Evolutionary conservation across 805 yeast species (phyloP).

Genomic region (Candida rishiriensis): DNA sequence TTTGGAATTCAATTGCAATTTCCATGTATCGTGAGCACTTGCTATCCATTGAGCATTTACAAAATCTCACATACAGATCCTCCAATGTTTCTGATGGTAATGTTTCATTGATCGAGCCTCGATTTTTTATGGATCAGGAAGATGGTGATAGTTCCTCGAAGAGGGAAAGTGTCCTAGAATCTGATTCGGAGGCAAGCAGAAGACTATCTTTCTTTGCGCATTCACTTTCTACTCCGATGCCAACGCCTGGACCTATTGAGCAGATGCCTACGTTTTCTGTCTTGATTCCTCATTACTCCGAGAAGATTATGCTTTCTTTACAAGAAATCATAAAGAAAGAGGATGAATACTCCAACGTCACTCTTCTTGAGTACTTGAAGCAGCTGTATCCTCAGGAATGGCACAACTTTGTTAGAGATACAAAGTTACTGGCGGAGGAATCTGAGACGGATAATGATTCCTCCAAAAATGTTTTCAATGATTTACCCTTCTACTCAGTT

Average conservation of each 20-base stretch:
- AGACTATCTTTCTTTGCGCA: constrained; percentile 88
- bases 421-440: constrained; percentile 50
- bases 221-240: constrained; percentile 80
- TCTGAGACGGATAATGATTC: constrained; percentile 10
- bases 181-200: constrained; percentile 74
- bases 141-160: constrained; percentile 48
- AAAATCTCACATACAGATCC: constrained; percentile 56
- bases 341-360: constrained; percentile 53
- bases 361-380: constrained; percentile 51
- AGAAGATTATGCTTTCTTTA: constrained; percentile 70
- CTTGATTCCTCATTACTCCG: constrained; percentile 81
- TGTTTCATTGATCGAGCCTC: constrained; percentile 58
- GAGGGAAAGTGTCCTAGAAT: constrained; percentile 47
- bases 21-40: constrained; percentile 81
- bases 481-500: constrained; percentile 62
- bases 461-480: constrained; percentile 31
- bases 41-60: constrained; percentile 67
- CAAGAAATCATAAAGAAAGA: constrained; percentile 77
- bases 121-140: constrained; percentile 77
- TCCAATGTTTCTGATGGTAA: constrained; percentile 34
- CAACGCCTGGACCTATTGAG: constrained; percentile 60
- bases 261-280: constrained; percentile 82
- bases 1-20: constrained; percentile 83
- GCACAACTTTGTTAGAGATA: constrained; percentile 54
- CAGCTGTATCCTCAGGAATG: constrained; percentile 54